These are phyloP conservation scores for Phytophthora sp. DNA, from an alignment of 352 stramenopile genomes.

Conservation along the genomic window DNA sequence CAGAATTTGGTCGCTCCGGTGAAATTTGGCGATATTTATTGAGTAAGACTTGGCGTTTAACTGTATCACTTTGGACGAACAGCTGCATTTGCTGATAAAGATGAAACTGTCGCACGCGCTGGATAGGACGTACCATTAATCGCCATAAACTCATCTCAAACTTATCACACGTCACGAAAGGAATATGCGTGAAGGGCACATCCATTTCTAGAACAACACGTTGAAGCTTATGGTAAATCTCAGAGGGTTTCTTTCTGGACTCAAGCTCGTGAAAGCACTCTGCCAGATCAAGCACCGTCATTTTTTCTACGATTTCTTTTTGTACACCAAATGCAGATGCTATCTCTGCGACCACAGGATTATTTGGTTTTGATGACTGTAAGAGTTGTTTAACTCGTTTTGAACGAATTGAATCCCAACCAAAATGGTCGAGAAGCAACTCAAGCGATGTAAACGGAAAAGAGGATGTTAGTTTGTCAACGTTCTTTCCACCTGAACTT, in stretches of 20 bases:
- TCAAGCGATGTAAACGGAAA: conserved; percentile 28
- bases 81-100: conserved; percentile 32
- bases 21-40: conserved; percentile 6
- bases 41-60: conserved; percentile 16
- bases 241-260: background rate
- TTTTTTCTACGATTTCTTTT: conserved; percentile 11
- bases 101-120: conserved; percentile 38
- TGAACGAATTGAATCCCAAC: conserved; percentile 8
- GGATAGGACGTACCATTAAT: conserved; percentile 45
- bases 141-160: conserved; percentile 47
- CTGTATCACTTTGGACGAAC: conserved; percentile 21
- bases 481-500: background rate
- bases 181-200: conserved; percentile 18
- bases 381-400: conserved; percentile 21
- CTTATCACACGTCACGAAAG: conserved; percentile 21
- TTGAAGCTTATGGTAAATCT: conserved; percentile 6
- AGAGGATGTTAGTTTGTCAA: background rate
- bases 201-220: conserved; percentile 6
- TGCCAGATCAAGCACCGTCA: conserved; percentile 18
- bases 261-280: conserved; percentile 18
- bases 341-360: background rate
- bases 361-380: background rate
- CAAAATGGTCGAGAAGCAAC: conserved; percentile 23
- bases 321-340: background rate
- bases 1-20: conserved; percentile 1